Percentiles rank a stretch among this genome's conserved stretches.
Evolutionary conservation across 1,284 basidiomycete genomes (phyloP).

Genomic region (Pterulicium gracile): DNA sequence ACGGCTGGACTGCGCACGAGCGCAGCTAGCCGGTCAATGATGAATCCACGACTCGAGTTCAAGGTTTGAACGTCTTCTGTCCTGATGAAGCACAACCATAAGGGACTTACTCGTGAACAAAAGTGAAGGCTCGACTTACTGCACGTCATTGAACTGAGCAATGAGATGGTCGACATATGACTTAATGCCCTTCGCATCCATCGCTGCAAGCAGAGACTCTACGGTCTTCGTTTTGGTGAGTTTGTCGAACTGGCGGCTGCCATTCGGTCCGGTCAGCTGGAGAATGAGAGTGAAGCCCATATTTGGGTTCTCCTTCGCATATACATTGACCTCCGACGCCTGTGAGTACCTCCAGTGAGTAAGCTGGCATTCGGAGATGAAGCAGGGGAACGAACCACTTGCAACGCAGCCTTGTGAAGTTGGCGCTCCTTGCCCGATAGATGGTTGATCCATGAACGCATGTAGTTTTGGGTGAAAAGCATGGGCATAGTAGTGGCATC

Average conservation of each 20-base stretch:
- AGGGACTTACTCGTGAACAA: slow-evolving; percentile 2
- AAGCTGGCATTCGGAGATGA: slow-evolving; percentile 4
- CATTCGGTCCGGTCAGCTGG: slow-evolving; percentile 81
- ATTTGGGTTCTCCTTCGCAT: slow-evolving; percentile 69
- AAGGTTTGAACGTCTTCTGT: slow-evolving; percentile 38
- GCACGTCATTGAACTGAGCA: slow-evolving; percentile 12
- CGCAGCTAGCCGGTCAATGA: slow-evolving; percentile 76
- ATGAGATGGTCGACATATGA: slow-evolving; percentile 72
- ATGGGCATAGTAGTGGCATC: slow-evolving; percentile 62
- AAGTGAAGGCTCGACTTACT: slow-evolving; percentile 21
- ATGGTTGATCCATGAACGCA: slow-evolving; percentile 96
- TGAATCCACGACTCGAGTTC: slow-evolving; percentile 63
- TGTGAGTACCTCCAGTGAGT: slow-evolving; percentile 17
- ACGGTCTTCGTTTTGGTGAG: slow-evolving; percentile 92
- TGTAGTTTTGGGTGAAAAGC: slow-evolving; percentile 92
- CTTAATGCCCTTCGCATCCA: slow-evolving; percentile 69
- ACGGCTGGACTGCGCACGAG: slow-evolving; percentile 75
- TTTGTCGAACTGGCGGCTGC: slow-evolving; percentile 83
- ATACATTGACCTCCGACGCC: slow-evolving; percentile 67
- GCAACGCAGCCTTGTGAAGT: slow-evolving; percentile 79
- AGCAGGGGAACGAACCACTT: slow-evolving; percentile 46
- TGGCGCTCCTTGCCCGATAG: slow-evolving; percentile 81
- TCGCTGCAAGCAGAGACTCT: slow-evolving; percentile 71
- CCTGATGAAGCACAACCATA: slow-evolving; percentile 7
- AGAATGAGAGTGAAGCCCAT: slow-evolving; percentile 81